A percentile compares a stretch with the other conserved stretches of the same genome.
Conservation (phyloP, 257 asterid species). For the Jaltomata sinuosa region DNA sequence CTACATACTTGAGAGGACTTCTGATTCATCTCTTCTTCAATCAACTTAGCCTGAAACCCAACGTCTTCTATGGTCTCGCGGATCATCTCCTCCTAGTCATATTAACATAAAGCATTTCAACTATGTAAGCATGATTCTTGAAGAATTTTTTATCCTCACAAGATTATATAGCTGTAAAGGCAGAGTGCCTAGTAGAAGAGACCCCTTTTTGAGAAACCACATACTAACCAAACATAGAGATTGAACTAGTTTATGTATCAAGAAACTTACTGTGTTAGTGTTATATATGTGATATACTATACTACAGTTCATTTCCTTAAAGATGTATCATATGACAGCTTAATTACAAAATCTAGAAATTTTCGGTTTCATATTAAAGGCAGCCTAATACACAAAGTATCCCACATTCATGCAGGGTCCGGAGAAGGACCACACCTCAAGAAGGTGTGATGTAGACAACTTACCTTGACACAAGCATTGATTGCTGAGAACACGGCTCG, state of each 20-base stretch:
- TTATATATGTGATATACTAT: neutral
- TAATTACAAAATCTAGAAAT: too few relatives aligned
- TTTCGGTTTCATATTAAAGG: neutral
- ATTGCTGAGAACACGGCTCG: neutral
- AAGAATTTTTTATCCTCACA: neutral
- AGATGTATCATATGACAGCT: neutral
- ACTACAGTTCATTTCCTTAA: neutral
- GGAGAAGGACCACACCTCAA: neutral
- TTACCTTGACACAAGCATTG: neutral
- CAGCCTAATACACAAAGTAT: neutral
- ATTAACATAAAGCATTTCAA: neutral
- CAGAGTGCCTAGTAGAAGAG: neutral
- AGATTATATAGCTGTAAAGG: neutral
- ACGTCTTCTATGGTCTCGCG: constrained; percentile 49
- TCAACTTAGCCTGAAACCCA: constrained; percentile 38
- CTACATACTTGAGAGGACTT: constrained; percentile 28
- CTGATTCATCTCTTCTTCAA: constrained; percentile 17
- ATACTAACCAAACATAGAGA: neutral
- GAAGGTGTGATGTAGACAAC: neutral
- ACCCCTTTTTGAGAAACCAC: neutral
- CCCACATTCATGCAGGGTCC: rapidly evolving
- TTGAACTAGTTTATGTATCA: neutral
- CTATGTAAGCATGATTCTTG: neutral
- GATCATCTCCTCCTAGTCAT: constrained; percentile 37
- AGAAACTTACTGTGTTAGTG: neutral